A percentile compares a stretch with the other conserved stretches of the same genome.
phyloP scores from a whole-genome alignment of 148 eudicot species.

The Linanthus parryae region DNA sequence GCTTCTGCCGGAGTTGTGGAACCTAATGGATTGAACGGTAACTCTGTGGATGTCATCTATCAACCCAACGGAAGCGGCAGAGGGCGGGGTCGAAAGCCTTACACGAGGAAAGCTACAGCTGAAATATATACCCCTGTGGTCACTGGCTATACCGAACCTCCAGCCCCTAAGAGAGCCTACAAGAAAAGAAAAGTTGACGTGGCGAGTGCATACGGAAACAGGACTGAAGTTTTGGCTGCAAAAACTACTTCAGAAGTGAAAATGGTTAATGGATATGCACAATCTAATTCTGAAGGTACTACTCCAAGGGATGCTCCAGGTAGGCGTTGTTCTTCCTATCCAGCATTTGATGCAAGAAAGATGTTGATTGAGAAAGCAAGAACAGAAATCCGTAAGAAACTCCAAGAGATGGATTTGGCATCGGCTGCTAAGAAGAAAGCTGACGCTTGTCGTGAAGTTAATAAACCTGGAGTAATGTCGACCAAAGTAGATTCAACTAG shows the following conservation, averaged over 20 bases:
- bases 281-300: conserved; percentile 22
- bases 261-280: conserved; percentile 34
- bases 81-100: conserved; percentile 18
- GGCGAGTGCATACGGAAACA: conserved; percentile 20
- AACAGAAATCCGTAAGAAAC: conserved; percentile 43
- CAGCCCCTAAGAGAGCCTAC: conserved; percentile 51
- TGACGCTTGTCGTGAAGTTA: conserved; percentile 20
- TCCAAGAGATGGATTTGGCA: conserved; percentile 51
- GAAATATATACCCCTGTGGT: conserved; percentile 30
- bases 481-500: conserved; percentile 20
- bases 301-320: conserved; percentile 21
- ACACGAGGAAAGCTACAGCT: conserved; percentile 17
- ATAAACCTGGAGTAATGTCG: conserved; percentile 24
- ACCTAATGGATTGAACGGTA: conserved; percentile 34
- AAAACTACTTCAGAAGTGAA: conserved; percentile 32
- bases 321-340: conserved; percentile 36
- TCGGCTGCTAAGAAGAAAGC: conserved; percentile 26
- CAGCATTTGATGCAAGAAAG: conserved; percentile 59
- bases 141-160: conserved; percentile 27
- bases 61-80: conserved; percentile 35
- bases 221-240: conserved; percentile 25
- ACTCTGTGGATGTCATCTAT: conserved; percentile 24
- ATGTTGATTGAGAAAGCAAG: conserved; percentile 73
- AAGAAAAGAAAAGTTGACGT: conserved; percentile 67
- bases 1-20: conserved; percentile 43